Conservation (phyloP, 2,329 filamentous ascomycete genomes). For the Colletotrichum godetiae region DNA sequence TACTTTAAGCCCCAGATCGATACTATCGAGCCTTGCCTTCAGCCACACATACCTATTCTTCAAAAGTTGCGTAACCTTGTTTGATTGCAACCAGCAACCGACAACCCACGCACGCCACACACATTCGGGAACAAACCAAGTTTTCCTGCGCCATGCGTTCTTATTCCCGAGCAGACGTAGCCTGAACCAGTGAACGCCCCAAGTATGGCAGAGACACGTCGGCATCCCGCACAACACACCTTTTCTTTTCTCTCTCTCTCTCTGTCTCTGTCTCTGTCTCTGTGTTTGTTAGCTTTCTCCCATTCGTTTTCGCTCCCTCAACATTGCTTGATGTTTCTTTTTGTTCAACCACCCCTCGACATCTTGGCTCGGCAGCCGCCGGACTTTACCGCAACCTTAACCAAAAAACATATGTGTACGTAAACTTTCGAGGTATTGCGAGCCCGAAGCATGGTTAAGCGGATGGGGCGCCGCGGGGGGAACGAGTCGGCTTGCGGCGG, state of each 20-base stretch:
- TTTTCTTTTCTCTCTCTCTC: no score
- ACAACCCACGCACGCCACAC: background rate
- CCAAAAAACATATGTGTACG: background rate
- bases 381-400: background rate
- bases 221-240: background rate
- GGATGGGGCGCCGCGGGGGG: background rate
- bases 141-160: background rate
- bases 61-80: background rate
- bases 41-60: background rate
- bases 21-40: background rate
- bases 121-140: background rate
- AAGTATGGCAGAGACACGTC: background rate
- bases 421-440: background rate
- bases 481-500: constrained; percentile 9
- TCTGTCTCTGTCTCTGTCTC: background rate
- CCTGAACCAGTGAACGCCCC: background rate
- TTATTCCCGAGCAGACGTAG: background rate
- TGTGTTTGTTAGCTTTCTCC: background rate
- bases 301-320: background rate
- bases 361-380: background rate
- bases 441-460: background rate
- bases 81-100: background rate
- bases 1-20: background rate
- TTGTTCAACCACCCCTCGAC: background rate
- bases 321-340: background rate